These are phyloP conservation scores for Suillus bovinus DNA, from an alignment of 768 basidiomycete genomes.

Conservation along the genomic window DNA sequence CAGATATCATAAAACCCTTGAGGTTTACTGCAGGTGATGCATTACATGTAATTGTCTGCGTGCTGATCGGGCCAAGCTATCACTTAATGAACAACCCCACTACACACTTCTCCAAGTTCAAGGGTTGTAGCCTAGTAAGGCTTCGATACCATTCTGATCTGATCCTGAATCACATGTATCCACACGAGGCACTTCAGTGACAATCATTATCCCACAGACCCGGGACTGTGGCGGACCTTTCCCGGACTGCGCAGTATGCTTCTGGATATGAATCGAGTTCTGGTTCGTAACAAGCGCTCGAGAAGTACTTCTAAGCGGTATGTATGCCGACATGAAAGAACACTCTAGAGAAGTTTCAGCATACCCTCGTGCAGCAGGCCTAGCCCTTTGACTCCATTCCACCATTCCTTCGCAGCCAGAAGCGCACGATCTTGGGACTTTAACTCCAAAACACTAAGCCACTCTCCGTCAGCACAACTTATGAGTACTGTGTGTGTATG, in stretches of 20 bases:
- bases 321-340: background rate
- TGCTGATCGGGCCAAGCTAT: background rate
- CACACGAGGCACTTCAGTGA: background rate
- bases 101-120: background rate
- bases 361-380: slow-evolving; percentile 24
- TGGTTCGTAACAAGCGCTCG: background rate
- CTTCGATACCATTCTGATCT: background rate
- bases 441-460: slow-evolving; percentile 54
- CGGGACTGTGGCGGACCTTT: background rate
- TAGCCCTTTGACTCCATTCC: slow-evolving; percentile 62
- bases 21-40: background rate
- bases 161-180: background rate
- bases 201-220: background rate
- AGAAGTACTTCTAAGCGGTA: background rate
- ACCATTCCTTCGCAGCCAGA: slow-evolving; percentile 67
- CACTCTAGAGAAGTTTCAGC: background rate
- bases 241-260: background rate
- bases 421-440: slow-evolving; percentile 61
- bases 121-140: background rate
- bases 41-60: background rate
- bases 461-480: slow-evolving; percentile 52
- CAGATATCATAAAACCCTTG: background rate
- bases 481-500: slow-evolving; percentile 45
- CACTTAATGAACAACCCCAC: background rate
- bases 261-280: background rate